Percentiles rank a stretch among this genome's conserved stretches.
phyloP scores from a whole-genome alignment of 768 basidiomycete genomes.

The Amanita pseudoporphyria region DNA sequence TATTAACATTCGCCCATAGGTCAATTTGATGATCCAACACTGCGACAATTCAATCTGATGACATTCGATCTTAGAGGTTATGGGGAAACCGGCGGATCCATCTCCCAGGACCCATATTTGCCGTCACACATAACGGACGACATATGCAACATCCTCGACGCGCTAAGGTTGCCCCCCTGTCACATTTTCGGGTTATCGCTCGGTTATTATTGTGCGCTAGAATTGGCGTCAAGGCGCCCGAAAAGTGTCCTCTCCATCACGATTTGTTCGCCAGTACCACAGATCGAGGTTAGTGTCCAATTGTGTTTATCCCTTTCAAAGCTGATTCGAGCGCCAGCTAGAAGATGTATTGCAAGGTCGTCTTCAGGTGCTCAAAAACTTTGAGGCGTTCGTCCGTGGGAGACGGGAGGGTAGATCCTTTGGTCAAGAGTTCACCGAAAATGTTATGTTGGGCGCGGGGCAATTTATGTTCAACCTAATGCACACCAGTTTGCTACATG shows the following conservation, averaged over 20 bases:
- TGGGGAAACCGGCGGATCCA: constrained; percentile 22
- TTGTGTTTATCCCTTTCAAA: background rate
- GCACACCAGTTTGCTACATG: constrained; percentile 7
- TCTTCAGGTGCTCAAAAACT: constrained; percentile 17
- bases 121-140: constrained; percentile 23
- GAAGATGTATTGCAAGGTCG: constrained; percentile 21
- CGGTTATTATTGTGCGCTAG: constrained; percentile 23
- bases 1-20: constrained; percentile 11
- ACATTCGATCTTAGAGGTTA: constrained; percentile 24
- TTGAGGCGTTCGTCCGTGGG: constrained; percentile 13
- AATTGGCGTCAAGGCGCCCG: constrained; percentile 23
- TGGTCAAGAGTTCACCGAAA: constrained; percentile 13
- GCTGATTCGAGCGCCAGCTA: constrained; percentile 11
- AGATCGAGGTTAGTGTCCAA: constrained; percentile 16
- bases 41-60: constrained; percentile 29
- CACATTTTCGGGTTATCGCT: constrained; percentile 29
- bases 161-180: constrained; percentile 21
- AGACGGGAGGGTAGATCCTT: constrained; percentile 1
- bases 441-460: constrained; percentile 13
- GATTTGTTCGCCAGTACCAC: constrained; percentile 26
- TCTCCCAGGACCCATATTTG: constrained; percentile 17
- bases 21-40: constrained; percentile 25
- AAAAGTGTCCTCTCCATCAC: constrained; percentile 22
- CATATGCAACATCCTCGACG: constrained; percentile 23
- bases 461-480: constrained; percentile 11